These are phyloP conservation scores for Phaeosphaeria sp. DNA, from an alignment of 2,329 filamentous ascomycete genomes.

Conservation along the genomic window DNA sequence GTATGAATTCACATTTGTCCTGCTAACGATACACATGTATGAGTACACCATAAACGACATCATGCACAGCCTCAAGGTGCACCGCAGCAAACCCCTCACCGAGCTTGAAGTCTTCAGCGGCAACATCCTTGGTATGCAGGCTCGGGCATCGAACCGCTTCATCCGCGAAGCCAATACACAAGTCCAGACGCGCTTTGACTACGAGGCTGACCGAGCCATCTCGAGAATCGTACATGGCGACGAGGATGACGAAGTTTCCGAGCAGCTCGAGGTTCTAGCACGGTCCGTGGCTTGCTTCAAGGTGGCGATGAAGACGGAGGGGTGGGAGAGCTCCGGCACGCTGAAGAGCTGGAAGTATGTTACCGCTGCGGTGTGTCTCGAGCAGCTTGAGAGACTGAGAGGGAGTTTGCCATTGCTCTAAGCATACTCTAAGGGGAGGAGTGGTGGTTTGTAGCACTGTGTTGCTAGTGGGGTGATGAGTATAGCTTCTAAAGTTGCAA, in stretches of 20 bases:
- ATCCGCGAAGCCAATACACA: conserved; percentile 38
- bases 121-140: conserved; percentile 61
- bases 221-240: conserved; percentile 53
- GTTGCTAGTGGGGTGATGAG: too few species aligned
- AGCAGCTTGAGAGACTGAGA: conserved; percentile 52
- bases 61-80: conserved; percentile 49
- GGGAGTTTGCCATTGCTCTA: conserved; percentile 18
- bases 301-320: conserved; percentile 47
- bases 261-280: conserved; percentile 49
- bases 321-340: conserved; percentile 33
- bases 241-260: conserved; percentile 28
- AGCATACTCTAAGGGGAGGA: neutral
- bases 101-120: conserved; percentile 60
- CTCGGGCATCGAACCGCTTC: conserved; percentile 42
- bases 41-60: conserved; percentile 58
- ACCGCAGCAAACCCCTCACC: conserved; percentile 36
- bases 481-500: too few species aligned
- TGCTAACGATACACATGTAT: conserved; percentile 44
- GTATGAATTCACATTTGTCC: neutral
- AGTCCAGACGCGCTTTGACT: conserved; percentile 51
- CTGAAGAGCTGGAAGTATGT: conserved; percentile 62
- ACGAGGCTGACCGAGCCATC: conserved; percentile 52
- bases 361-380: conserved; percentile 58
- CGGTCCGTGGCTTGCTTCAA: conserved; percentile 59
- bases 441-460: too few species aligned